phyloP scores from a whole-genome alignment of 257 asterid genomes.

The Linderniella brevidens region DNA sequence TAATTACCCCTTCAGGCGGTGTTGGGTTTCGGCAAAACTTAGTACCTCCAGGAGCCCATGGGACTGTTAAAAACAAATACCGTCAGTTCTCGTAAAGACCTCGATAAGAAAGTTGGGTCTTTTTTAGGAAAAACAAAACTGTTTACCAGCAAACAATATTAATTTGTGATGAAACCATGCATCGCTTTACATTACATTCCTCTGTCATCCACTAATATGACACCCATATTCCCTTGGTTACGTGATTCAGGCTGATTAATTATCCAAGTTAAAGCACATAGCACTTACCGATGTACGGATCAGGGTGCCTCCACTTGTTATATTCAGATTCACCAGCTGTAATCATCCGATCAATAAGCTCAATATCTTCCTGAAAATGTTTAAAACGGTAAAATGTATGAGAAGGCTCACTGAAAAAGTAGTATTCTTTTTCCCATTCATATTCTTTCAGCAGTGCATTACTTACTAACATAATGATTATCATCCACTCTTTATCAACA shows the following conservation, averaged over 20 bases:
- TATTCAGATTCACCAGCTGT: conserved; percentile 51
- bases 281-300: conserved; percentile 76
- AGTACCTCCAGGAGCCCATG: conserved; percentile 99
- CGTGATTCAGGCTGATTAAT: no score
- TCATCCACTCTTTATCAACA: no score
- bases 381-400: no score
- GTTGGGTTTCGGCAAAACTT: conserved; percentile 84
- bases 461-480: no score
- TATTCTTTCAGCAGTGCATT: background rate
- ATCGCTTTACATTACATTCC: no score
- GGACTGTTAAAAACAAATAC: conserved; percentile 38
- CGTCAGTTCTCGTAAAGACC: conserved; percentile 6
- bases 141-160: background rate
- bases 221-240: no score
- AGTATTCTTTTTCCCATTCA: background rate
- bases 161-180: background rate
- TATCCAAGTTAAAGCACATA: background rate
- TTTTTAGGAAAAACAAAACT: background rate
- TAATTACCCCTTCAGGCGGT: conserved; percentile 84
- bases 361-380: conserved; percentile 57
- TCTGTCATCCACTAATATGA: no score
- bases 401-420: no score
- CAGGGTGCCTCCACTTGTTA: conserved; percentile 86
- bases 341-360: conserved; percentile 69
- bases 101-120: background rate